These are phyloP conservation scores for Amanita brunnescens DNA, from an alignment of 768 basidiomycete genomes.

Conservation along the genomic window DNA sequence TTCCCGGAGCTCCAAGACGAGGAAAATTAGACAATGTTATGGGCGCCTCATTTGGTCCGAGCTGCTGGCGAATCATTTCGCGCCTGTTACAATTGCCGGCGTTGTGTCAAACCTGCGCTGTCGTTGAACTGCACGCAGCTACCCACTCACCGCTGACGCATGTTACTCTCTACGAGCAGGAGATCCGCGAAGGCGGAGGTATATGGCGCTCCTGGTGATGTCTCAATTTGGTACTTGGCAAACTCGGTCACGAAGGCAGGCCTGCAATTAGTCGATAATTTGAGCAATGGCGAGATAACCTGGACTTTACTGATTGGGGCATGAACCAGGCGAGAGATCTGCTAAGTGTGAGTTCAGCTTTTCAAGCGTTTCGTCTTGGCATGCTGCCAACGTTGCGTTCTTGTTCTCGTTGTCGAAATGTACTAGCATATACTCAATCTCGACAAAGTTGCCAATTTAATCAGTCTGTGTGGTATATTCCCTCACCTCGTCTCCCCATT, in stretches of 20 bases:
- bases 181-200: background rate
- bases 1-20: background rate
- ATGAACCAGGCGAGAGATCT: background rate
- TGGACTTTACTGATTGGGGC: background rate
- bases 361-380: constrained; percentile 4
- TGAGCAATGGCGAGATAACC: background rate
- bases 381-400: constrained; percentile 1
- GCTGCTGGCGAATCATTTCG: background rate
- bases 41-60: background rate
- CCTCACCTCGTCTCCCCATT: constrained; percentile 9
- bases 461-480: background rate
- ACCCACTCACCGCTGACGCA: background rate
- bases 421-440: constrained; percentile 9
- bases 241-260: background rate
- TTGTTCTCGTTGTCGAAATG: constrained; percentile 1
- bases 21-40: constrained; percentile 3
- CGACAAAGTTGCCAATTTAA: too few relatives aligned
- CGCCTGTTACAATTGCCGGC: background rate
- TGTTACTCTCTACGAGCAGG: background rate
- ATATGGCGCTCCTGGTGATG: background rate
- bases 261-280: background rate
- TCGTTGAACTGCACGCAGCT: background rate
- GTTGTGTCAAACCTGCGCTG: background rate
- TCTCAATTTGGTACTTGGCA: background rate
- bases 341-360: background rate